phyloP scores from a whole-genome alignment of 2,329 filamentous ascomycete species.

The Neoscytalidium dimidiatum region DNA sequence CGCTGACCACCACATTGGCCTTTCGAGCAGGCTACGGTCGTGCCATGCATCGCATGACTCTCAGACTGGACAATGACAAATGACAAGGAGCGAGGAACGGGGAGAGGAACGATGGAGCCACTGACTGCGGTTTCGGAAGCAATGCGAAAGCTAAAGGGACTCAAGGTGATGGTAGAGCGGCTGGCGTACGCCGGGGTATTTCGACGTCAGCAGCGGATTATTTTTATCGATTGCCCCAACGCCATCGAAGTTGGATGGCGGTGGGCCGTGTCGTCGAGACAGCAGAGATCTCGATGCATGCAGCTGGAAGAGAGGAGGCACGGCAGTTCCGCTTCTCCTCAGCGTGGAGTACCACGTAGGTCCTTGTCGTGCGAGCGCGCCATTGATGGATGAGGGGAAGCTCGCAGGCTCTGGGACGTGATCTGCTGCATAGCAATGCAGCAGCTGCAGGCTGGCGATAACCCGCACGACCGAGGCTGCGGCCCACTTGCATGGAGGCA shows the following conservation, averaged over 20 bases:
- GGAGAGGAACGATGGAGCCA: not conserved
- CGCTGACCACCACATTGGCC: not conserved
- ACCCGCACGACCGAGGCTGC: not conserved
- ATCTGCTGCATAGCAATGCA: constrained; percentile 2
- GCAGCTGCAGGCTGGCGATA: not conserved
- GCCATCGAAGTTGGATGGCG: not conserved
- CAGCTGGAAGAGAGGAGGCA: not conserved
- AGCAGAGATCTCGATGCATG: constrained; percentile 8
- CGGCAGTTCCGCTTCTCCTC: constrained; percentile 4
- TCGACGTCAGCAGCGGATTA: constrained; percentile 7
- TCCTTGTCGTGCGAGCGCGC: not conserved
- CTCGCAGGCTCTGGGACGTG: not conserved
- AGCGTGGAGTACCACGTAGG: constrained; percentile 4
- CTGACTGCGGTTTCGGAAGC: not conserved
- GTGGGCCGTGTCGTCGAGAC: not conserved
- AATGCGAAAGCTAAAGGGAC: not conserved
- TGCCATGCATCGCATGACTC: not conserved
- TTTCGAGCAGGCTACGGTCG: not conserved
- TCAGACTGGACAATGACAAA: not conserved
- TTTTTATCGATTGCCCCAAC: constrained; percentile 7
- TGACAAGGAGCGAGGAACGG: not conserved
- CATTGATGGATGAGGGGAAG: not conserved
- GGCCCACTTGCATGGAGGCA: not conserved
- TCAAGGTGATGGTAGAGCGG: not conserved
- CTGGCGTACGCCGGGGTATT: not conserved